phyloP scores from a whole-genome alignment of 495 filamentous ascomycete species.

The Lasiosphaeris hirsuta region DNA sequence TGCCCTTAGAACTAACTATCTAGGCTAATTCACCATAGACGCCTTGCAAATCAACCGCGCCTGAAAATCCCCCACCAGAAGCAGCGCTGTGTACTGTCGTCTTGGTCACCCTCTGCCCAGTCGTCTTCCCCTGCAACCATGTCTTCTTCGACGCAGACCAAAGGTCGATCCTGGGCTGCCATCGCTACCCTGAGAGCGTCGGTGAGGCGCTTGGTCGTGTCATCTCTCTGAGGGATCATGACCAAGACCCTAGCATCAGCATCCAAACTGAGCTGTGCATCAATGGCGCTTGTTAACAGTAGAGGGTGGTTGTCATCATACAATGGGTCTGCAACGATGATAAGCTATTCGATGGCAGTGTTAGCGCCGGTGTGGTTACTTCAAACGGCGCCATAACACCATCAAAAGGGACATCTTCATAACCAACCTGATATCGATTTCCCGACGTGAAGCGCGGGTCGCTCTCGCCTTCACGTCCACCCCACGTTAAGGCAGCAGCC shows the following conservation, averaged over 20 bases:
- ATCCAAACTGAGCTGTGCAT: constrained; percentile 34
- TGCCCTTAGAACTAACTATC: too few species aligned
- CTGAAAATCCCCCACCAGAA: constrained; percentile 49
- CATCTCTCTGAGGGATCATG: constrained; percentile 46
- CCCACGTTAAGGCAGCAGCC: constrained; percentile 42
- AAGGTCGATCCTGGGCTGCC: constrained; percentile 16
- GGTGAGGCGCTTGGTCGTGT: constrained; percentile 34
- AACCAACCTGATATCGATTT: constrained; percentile 39
- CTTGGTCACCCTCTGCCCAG: constrained; percentile 41
- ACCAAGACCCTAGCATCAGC: constrained; percentile 37
- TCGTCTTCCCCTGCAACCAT: constrained; percentile 42
- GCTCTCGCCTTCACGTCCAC: constrained; percentile 26
- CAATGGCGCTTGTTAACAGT: constrained; percentile 41
- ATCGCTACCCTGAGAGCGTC: constrained; percentile 27
- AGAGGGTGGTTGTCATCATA: constrained; percentile 49
- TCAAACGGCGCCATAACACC: neutral
- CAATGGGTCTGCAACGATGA: constrained; percentile 44
- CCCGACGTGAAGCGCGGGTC: constrained; percentile 31
- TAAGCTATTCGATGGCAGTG: constrained; percentile 25
- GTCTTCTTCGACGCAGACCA: constrained; percentile 33
- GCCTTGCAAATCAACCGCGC: constrained; percentile 6
- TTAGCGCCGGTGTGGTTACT: neutral
- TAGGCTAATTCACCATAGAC: too few species aligned
- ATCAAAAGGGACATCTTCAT: neutral
- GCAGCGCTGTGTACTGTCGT: constrained; percentile 29